These are phyloP conservation scores for Hyphodiscus hymeniophilus DNA, from an alignment of 495 filamentous ascomycete species.

Conservation along the genomic window DNA sequence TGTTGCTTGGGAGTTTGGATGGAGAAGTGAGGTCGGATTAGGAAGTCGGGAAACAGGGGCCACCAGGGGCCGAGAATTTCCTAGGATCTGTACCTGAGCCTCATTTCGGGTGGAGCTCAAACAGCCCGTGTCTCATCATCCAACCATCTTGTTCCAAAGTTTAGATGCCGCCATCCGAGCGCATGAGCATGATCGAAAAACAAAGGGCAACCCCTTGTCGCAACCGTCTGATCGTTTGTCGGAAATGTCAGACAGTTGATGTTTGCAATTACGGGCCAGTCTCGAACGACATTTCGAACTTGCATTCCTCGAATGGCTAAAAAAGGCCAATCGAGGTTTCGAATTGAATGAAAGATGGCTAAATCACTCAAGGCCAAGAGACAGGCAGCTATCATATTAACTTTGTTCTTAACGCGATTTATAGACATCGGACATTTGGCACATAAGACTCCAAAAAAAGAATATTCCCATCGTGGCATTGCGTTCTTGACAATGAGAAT, in stretches of 20 bases:
- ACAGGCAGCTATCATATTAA: slow-evolving; percentile 5
- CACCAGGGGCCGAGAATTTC: background rate
- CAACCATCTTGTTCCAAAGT: slow-evolving; percentile 1
- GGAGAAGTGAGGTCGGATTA: background rate
- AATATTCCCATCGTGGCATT: background rate
- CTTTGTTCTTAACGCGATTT: slow-evolving; percentile 2
- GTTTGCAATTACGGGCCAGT: too few species aligned
- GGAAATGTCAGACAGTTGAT: background rate
- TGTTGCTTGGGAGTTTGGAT: slow-evolving; percentile 1
- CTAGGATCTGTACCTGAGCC: background rate
- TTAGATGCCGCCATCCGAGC: background rate
- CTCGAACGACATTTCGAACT: too few species aligned
- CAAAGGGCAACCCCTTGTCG: background rate
- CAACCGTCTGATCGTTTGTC: slow-evolving; percentile 10
- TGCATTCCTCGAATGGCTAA: too few species aligned
- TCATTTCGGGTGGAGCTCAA: background rate
- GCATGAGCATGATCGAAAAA: slow-evolving; percentile 3
- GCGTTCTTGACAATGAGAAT: background rate
- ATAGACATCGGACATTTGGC: slow-evolving; percentile 1
- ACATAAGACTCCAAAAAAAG: background rate
- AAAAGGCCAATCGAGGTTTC: too few species aligned
- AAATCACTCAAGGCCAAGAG: background rate
- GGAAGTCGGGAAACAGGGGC: background rate
- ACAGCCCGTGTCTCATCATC: slow-evolving; percentile 11
- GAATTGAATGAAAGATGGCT: too few species aligned